phyloP scores from a whole-genome alignment of 129 eudicot species.

The Silybum marianum region DNA sequence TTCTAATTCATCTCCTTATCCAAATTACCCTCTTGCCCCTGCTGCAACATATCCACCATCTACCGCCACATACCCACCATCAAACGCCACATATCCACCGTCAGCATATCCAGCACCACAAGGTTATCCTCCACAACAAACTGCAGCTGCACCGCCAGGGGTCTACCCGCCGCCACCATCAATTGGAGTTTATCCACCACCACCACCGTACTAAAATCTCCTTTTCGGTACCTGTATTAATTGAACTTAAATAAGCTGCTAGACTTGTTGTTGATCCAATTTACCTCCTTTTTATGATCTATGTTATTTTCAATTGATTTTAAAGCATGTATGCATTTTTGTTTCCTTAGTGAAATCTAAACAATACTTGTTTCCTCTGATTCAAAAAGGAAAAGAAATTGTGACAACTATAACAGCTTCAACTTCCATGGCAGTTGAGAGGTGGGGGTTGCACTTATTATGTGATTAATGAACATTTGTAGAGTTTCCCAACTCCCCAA shows the following conservation, averaged over 20 bases:
- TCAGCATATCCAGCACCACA: slow-evolving; percentile 33
- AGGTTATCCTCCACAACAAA: slow-evolving; percentile 34
- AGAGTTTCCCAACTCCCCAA: not conserved
- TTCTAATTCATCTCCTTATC: slow-evolving; percentile 20
- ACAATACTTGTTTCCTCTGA: slow-evolving; percentile 10
- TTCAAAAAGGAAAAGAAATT: not conserved
- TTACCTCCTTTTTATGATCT: slow-evolving; percentile 3
- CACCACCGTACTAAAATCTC: slow-evolving; percentile 1
- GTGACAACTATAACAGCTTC: not conserved
- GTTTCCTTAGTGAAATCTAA: not conserved
- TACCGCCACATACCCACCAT: slow-evolving; percentile 19
- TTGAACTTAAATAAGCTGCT: slow-evolving; percentile 6
- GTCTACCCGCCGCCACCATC: slow-evolving; percentile 32
- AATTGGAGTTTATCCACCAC: slow-evolving; percentile 30
- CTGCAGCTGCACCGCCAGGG: slow-evolving; percentile 17
- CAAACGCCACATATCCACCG: slow-evolving; percentile 17
- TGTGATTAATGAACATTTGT: not conserved
- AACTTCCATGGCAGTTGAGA: slow-evolving; percentile 8
- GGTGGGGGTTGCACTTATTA: not conserved
- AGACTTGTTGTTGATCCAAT: not conserved
- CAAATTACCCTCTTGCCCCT: not conserved
- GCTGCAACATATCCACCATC: slow-evolving; percentile 16
- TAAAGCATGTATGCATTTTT: slow-evolving; percentile 19
- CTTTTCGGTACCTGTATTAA: not conserved
- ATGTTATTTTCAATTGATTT: slow-evolving; percentile 24